Evolutionary conservation across 129 eudicot genomes (phyloP), one percentile per base, ranked within the genome.

Genomic region (Scalesia atractyloides): DNA sequence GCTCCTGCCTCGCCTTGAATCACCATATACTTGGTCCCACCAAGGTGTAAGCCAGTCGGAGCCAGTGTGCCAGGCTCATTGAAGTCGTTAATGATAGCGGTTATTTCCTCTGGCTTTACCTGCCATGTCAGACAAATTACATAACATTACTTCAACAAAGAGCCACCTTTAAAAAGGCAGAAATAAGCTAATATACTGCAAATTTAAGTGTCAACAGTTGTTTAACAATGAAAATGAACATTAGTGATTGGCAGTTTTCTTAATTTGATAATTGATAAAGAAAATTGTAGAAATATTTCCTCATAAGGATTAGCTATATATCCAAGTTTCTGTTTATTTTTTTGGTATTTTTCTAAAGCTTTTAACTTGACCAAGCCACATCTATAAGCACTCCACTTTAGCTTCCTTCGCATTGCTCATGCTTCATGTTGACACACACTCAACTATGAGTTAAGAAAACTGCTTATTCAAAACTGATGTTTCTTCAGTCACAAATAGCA

Each of bases 1-100:
- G 84, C 91, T 53, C 91, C 94, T 13, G 91, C 82, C 62, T 92
- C 98, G 10, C 98, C 98, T 81, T 92, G 98, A 69, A 92, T 89
- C 64, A 89, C 96, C 98, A 92, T 89, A 74, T 92, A 89, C 73
- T 92, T 92, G 61, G 83, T 67, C 76, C 98, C 96, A 9, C 96
- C 98, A 60, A 92, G 82, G 84, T 53, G 80, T 81, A 92, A 83
- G 56, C 98, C 98, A 63, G 96, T 92, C 44, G 98, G 98, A 58
- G 98, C 98, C 71, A 89, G 90, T 17, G 91, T 44, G 43, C 96
- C 98, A 5, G 98, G 98, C 64, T 81, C 86, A 24, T 86, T 77
- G 48, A 92, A 86, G 77, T 89, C 98, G 68, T 82, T 77, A 74
- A 83, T 85, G 81, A 89, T 88, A 26, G 73, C 96, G 39, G 76